Evolutionary conservation across 1,284 basidiomycete species (phyloP), one percentile per base, ranked within the genome.

Genomic region (Trichosporon asahii): DNA sequence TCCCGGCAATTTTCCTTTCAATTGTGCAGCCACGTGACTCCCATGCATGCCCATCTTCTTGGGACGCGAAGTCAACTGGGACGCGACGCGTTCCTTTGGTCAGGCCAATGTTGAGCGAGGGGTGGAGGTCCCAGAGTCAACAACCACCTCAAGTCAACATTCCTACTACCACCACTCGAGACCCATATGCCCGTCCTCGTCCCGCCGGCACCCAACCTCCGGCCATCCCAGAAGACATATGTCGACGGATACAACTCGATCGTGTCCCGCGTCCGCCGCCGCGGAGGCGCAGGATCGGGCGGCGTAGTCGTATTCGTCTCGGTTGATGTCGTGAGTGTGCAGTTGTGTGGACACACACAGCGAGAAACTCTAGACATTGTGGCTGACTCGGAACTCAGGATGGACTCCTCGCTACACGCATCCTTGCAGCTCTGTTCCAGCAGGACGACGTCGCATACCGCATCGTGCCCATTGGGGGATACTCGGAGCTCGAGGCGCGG

Each of bases 361-460:
- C 70, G 18, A 33, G 8, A 5, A 33, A 1, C 31, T 33, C 7
- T 33, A 9, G 31, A 9, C 31, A 9, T 8, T 21, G 12, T 8
- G 8, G 65, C 67, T 76, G 67, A 71, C 69, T 4, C 14, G 11
- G 7, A n/a, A 18, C 15, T 4, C 65, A 82, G 79, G 82, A 82
- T 68, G 82, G 80, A 9, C 72, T 83, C 15, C 74, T 83, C 0
- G 82, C 78, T 1, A 76, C 80, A 1, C 73, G 90, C 64, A 95
- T 98, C 87, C 88, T 99, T 61, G 90, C 90, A n/a, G 90, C 90
- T 44, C 85, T 99, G 23, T 89, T 99, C 83, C 91, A 90, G 74
- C 92, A 96, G 75, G 97, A 99, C 85, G 94, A 97, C 76, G 89
- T 99, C 25, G 90, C 92, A 79, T 91, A 97, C 83, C 89, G 93